Evolutionary conservation across 345 rosid genomes (phyloP).

Genomic region (Aethionema arabicum): DNA sequence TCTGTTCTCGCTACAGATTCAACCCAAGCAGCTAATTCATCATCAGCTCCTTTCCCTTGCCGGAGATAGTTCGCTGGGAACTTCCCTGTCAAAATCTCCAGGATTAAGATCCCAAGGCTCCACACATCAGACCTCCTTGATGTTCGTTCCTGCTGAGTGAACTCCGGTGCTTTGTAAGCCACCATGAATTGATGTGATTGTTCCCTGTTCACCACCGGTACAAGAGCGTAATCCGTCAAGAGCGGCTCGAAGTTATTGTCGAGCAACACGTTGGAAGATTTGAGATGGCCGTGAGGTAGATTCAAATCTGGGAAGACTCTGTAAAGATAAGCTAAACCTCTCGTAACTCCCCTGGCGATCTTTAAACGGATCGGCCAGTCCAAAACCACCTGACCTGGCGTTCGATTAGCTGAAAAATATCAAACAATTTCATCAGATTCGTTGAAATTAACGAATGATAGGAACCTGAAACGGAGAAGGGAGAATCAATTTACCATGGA

Average conservation of each 20-base stretch:
- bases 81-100: conserved; percentile 76
- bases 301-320: conserved; percentile 47
- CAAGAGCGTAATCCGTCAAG: conserved; percentile 60
- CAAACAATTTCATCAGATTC: conserved; percentile 12
- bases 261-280: conserved; percentile 81
- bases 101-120: conserved; percentile 88
- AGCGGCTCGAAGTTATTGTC: conserved; percentile 53
- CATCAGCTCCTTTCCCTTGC: conserved; percentile 55
- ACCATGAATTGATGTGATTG: conserved; percentile 72
- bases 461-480: neutral
- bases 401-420: conserved; percentile 45
- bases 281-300: conserved; percentile 81
- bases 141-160: conserved; percentile 44
- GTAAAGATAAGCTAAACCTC: conserved; percentile 65
- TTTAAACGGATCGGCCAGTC: conserved; percentile 74
- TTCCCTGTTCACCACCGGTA: conserved; percentile 54
- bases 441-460: neutral
- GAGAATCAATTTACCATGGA: conserved; percentile 49
- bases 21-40: conserved; percentile 73
- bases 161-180: conserved; percentile 83
- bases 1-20: conserved; percentile 72
- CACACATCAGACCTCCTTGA: conserved; percentile 74
- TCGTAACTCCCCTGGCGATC: conserved; percentile 78
- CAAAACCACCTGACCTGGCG: conserved; percentile 48
- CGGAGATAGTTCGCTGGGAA: conserved; percentile 70